Conservation (phyloP, 169 alveolate species). For the Plasmodium cynomolgi region DNA sequence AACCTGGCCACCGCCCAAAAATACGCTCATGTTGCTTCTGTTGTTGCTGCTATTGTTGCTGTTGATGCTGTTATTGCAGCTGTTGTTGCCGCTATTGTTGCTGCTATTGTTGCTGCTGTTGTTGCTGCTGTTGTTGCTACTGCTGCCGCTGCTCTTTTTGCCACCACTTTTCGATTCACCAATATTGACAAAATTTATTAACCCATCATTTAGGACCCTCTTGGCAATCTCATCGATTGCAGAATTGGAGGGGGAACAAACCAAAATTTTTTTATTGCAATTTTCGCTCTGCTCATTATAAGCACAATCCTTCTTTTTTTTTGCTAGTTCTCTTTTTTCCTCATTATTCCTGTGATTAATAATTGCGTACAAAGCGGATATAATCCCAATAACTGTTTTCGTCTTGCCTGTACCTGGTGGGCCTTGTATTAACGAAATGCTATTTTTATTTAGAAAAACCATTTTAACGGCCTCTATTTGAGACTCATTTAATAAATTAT, state of each 20-base stretch:
- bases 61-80: not conserved
- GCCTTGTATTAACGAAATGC: conserved; percentile 93
- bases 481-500: conserved; percentile 45
- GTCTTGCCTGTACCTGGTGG: conserved; percentile 99
- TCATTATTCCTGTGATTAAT: not conserved
- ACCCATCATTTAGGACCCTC: conserved; percentile 79
- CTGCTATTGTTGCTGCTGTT: not conserved
- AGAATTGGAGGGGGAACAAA: conserved; percentile 99
- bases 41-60: not conserved
- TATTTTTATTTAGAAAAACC: conserved; percentile 65
- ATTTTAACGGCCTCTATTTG: conserved; percentile 72
- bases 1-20: not conserved
- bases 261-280: conserved; percentile 86
- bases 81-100: not conserved
- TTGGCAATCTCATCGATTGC: conserved; percentile 98
- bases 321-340: not conserved
- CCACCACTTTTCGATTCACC: not conserved
- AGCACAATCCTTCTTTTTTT: conserved; percentile 34
- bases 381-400: conserved; percentile 93
- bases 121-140: not conserved
- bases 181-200: conserved; percentile 32
- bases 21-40: not conserved
- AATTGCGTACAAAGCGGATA: conserved; percentile 73
- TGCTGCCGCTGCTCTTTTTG: not conserved
- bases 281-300: conserved; percentile 25